Evolutionary conservation across 2,329 filamentous ascomycete species (phyloP).

Genomic region (Arthrobotrys megalospora): DNA sequence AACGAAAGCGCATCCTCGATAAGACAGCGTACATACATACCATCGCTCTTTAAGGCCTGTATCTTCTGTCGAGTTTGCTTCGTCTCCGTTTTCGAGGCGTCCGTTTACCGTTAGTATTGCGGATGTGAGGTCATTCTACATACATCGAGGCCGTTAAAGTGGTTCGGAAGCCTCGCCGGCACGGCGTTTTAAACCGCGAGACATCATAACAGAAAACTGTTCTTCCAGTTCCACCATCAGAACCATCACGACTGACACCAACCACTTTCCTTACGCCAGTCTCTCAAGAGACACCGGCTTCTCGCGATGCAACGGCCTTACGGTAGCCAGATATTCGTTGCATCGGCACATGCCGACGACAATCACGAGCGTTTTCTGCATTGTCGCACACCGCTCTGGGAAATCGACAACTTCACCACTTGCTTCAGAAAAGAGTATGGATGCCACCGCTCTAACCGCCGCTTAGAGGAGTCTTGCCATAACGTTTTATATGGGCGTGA

Average conservation of each 20-base stretch:
- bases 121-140: slow-evolving; percentile 45
- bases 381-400: slow-evolving; percentile 70
- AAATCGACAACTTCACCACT: slow-evolving; percentile 75
- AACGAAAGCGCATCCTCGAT: slow-evolving; percentile 27
- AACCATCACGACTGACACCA: slow-evolving; percentile 9
- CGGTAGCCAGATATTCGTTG: slow-evolving; percentile 53
- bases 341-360: slow-evolving; percentile 52
- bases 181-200: slow-evolving; percentile 32
- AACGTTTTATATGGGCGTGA: neutral
- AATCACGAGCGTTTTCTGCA: slow-evolving; percentile 52
- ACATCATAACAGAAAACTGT: slow-evolving; percentile 13
- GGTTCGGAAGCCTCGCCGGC: slow-evolving; percentile 11
- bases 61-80: neutral
- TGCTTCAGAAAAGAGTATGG: slow-evolving; percentile 70
- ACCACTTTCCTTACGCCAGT: slow-evolving; percentile 33
- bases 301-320: slow-evolving; percentile 56
- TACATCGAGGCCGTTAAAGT: neutral
- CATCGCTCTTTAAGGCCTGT: neutral
- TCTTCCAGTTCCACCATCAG: slow-evolving; percentile 6
- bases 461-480: no score
- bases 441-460: no score
- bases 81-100: neutral
- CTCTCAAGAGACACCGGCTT: slow-evolving; percentile 56
- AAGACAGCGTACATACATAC: neutral
- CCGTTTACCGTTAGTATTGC: neutral